These are phyloP conservation scores for Eutrema heterophyllum DNA, from an alignment of 345 rosid genomes.

Conservation along the genomic window DNA sequence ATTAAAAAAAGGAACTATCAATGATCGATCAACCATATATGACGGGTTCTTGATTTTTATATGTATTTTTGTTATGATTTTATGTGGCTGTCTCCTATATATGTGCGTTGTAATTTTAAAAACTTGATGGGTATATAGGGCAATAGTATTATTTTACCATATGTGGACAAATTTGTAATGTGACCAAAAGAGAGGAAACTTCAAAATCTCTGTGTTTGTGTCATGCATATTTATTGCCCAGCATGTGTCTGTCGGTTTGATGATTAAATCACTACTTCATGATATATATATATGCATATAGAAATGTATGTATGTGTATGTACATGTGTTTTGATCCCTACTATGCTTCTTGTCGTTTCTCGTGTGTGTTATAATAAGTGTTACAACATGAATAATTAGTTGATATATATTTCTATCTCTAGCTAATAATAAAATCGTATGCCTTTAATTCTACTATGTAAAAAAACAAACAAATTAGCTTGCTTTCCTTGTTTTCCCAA, in stretches of 20 bases:
- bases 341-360: slow-evolving; percentile 28
- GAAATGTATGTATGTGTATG: background rate
- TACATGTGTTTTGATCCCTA: slow-evolving; percentile 34
- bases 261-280: slow-evolving; percentile 24
- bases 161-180: slow-evolving; percentile 33
- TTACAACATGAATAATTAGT: background rate
- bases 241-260: slow-evolving; percentile 33
- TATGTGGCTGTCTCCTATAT: slow-evolving; percentile 16
- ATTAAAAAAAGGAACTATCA: background rate
- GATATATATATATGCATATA: background rate
- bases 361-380: background rate
- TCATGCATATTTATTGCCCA: slow-evolving; percentile 35
- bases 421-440: background rate
- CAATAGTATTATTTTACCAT: slow-evolving; percentile 24
- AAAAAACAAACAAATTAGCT: too few relatives aligned
- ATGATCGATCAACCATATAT: slow-evolving; percentile 26
- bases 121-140: slow-evolving; percentile 34
- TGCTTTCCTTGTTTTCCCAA: background rate
- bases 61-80: slow-evolving; percentile 23
- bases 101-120: slow-evolving; percentile 33
- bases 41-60: slow-evolving; percentile 18
- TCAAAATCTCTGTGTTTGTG: slow-evolving; percentile 30
- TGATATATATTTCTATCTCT: background rate
- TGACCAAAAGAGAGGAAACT: slow-evolving; percentile 37
- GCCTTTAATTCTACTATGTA: background rate